A percentile compares a stretch with the other conserved stretches of the same genome.
Evolutionary conservation across 2,329 filamentous ascomycete species (phyloP).

Genomic region (Paracoccidioides lutzii): DNA sequence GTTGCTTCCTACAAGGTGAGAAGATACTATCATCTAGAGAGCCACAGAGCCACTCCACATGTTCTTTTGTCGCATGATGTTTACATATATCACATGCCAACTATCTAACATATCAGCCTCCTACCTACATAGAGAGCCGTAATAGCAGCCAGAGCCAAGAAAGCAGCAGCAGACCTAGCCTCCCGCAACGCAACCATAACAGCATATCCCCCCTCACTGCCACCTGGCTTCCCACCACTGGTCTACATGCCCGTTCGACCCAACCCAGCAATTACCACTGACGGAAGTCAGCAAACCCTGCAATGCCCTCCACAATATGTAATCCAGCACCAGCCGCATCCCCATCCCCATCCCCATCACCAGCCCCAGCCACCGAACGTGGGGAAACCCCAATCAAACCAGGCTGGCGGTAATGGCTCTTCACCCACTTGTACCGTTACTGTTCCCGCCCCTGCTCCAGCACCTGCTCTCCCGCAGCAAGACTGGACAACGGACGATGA

Average conservation of each 20-base stretch:
- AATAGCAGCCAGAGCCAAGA: background rate
- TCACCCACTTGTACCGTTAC: too few relatives aligned
- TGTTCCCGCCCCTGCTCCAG: background rate
- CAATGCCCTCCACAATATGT: background rate
- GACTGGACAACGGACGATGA: slow-evolving; percentile 16
- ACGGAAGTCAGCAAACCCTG: background rate
- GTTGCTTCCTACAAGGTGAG: slow-evolving; percentile 10
- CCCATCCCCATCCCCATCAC: background rate
- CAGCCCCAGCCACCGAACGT: background rate
- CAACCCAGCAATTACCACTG: slow-evolving; percentile 2
- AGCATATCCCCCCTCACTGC: background rate
- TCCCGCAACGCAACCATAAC: background rate
- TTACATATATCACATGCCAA: background rate
- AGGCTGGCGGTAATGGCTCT: background rate
- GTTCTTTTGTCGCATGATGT: background rate
- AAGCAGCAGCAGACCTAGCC: background rate
- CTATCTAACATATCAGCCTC: background rate
- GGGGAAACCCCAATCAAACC: background rate
- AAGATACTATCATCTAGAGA: too few relatives aligned
- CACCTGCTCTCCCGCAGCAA: background rate
- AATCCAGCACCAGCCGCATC: too few relatives aligned
- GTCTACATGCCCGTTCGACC: slow-evolving; percentile 1
- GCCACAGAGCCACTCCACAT: too few relatives aligned
- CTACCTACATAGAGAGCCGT: background rate
- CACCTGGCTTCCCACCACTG: background rate